Evolutionary conservation across 768 basidiomycete genomes (phyloP).

Genomic region (Leccinum pellstonianum): DNA sequence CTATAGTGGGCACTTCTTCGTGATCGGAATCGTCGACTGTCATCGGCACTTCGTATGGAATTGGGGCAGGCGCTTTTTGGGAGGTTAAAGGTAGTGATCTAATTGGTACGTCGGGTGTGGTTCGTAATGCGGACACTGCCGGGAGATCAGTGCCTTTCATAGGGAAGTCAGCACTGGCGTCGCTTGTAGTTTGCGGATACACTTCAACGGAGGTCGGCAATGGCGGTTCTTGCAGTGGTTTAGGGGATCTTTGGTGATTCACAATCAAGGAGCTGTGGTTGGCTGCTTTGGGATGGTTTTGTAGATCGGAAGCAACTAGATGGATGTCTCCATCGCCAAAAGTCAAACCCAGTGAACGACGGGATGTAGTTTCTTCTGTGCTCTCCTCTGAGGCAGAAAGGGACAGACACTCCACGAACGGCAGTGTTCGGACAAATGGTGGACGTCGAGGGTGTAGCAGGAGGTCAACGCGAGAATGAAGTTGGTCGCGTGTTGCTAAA

Average conservation of each 20-base stretch:
- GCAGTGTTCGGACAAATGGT: conserved; percentile 66
- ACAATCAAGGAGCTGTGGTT: not conserved
- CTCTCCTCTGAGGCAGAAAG: conserved; percentile 64
- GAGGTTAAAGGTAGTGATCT: not conserved
- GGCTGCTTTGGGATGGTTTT: not conserved
- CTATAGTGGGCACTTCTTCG: conserved; percentile 77
- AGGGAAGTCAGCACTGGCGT: not conserved
- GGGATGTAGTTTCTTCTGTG: conserved; percentile 54
- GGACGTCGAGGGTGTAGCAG: conserved; percentile 80
- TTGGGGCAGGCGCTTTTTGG: conserved; percentile 8
- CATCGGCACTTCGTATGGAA: conserved; percentile 10
- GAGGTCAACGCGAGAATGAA: conserved; percentile 49
- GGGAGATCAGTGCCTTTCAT: not conserved
- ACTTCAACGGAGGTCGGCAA: not conserved
- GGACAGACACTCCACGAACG: conserved; percentile 58
- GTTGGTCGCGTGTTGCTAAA: conserved; percentile 12
- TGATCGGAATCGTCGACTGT: conserved; percentile 49
- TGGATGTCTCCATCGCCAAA: conserved; percentile 9
- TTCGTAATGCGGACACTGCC: not conserved
- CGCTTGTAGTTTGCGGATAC: conserved; percentile 3
- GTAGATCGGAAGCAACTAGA: not conserved
- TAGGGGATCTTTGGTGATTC: not conserved
- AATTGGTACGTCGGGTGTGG: not conserved
- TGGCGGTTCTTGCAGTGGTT: not conserved
- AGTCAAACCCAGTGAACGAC: conserved; percentile 41